phyloP scores from a whole-genome alignment of 2,329 filamentous ascomycete species.

The Magnaporthiopsis rhizophila region DNA sequence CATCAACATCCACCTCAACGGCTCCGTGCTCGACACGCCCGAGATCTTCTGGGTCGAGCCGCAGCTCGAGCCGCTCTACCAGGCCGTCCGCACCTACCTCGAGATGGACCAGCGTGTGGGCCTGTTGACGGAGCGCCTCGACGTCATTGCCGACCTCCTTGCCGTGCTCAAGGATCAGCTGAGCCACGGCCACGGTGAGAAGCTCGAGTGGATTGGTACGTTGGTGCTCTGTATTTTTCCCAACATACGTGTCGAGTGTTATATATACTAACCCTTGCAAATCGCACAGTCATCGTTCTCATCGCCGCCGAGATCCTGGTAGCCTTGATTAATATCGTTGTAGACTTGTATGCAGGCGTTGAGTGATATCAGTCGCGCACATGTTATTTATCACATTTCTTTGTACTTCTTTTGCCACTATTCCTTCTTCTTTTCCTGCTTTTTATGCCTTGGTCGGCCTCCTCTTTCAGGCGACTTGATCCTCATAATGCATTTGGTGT shows the following conservation, averaged over 20 bases:
- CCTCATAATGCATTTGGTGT: too few relatives aligned
- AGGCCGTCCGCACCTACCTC: slow-evolving; percentile 87
- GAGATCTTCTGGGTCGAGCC: slow-evolving; percentile 99
- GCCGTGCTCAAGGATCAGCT: slow-evolving; percentile 93
- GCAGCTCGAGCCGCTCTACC: slow-evolving; percentile 91
- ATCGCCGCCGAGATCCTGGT: slow-evolving; percentile 95
- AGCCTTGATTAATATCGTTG: slow-evolving; percentile 87
- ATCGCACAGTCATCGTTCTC: slow-evolving; percentile 69
- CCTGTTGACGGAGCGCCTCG: slow-evolving; percentile 78
- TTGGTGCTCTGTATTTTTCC: slow-evolving; percentile 19
- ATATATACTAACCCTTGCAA: slow-evolving; percentile 10
- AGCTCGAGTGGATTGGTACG: slow-evolving; percentile 81
- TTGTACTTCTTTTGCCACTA: neutral
- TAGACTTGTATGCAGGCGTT: slow-evolving; percentile 69
- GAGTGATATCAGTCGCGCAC: slow-evolving; percentile 31
- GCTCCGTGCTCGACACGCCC: slow-evolving; percentile 90
- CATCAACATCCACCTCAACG: slow-evolving; percentile 97
- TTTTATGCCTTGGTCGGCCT: neutral
- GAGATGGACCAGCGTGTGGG: slow-evolving; percentile 97
- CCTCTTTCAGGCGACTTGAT: too few relatives aligned
- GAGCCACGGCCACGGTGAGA: slow-evolving; percentile 86
- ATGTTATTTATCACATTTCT: slow-evolving; percentile 17
- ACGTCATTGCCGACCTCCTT: slow-evolving; percentile 88
- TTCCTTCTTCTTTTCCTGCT: neutral
- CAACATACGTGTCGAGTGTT: neutral